Base-by-base conservation (phyloP, 176 grass and related monocot genomes). In the Aegilops bicornis region DNA sequence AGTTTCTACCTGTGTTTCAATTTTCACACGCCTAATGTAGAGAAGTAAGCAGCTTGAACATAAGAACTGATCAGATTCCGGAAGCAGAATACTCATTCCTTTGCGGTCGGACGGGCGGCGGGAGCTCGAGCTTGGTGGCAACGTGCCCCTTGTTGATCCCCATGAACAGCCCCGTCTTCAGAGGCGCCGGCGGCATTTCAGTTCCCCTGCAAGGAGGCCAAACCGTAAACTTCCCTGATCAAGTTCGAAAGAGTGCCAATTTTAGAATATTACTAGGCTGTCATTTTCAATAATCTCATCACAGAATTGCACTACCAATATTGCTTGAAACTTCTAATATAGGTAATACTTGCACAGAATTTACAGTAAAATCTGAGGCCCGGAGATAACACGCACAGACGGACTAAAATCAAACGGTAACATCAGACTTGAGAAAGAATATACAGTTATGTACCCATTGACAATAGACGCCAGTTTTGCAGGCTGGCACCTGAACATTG, bases 71-170 rank as follows among this genome's bases (percentile, higher is more conserved):
- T 39, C 69, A 5, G 22, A n/a, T 71, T 71, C 1, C 4, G 42
- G 24, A 50, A 47, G 70, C 39, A 45, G 39, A 11, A 45, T 1
- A 25, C n/a, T 24, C 70, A 76, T 8, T 8, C 73, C 73, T 76
- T 76, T 76, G 45, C 43, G 15, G 15, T 52, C 43, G 45, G 73
- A 52, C 25, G 45, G 73, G 73, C 73, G 73, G 25, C 24, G 73
- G 72, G n/a, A 76, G 43, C 73, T 76, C 73, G 43, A 43, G 42
- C 73, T 50, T 76, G 73, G 73, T 76, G 43, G 52, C 43, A 42
- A 52, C 43, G 25, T 76, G 73, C 8, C 43, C 43, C 43, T 76
- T 76, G 24, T 30, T 76, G 43, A 76, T 52, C 73, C 72, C 73
- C n/a, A 76, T 24, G 8, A 76, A 76, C 24, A 76, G 43, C 73